Conservation (phyloP, 306 rosid genomes). For the Pachyrhizus erosus region DNA sequence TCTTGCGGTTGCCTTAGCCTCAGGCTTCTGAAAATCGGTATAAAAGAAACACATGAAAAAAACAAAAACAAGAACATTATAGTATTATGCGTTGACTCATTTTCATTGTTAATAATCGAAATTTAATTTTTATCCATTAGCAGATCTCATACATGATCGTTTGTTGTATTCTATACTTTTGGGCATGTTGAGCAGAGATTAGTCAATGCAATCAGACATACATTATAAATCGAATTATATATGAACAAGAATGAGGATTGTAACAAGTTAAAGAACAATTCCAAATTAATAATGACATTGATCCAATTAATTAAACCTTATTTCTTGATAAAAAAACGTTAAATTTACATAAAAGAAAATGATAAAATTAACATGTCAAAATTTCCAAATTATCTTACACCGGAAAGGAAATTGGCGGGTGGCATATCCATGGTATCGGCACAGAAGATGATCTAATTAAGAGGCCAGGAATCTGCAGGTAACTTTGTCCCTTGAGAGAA, state of each 20-base stretch:
- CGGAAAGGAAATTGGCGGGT: conserved; percentile 20
- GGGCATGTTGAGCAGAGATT: too few species aligned
- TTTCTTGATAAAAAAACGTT: not conserved
- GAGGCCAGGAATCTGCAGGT: conserved; percentile 28
- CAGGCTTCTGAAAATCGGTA: conserved; percentile 45
- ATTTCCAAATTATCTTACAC: conserved; percentile 31
- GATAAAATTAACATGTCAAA: not conserved
- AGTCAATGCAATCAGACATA: not conserved
- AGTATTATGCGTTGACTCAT: too few species aligned
- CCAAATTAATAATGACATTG: not conserved
- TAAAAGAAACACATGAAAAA: not conserved
- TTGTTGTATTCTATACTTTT: too few species aligned
- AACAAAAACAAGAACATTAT: not conserved
- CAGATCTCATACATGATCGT: not conserved
- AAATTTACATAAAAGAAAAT: not conserved
- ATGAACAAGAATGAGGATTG: conserved; percentile 13
- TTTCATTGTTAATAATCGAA: not conserved
- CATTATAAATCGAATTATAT: not conserved
- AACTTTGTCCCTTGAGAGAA: conserved; percentile 28
- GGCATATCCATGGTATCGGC: conserved; percentile 30
- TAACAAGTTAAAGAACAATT: conserved; percentile 27
- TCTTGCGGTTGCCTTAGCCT: conserved; percentile 28
- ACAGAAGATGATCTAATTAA: conserved; percentile 19
- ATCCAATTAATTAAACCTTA: not conserved
- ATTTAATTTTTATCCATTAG: not conserved